Percentiles rank a stretch among this genome's conserved stretches.
Evolutionary conservation across 306 rosid genomes (phyloP).

Genomic region (Astragalus glycyphyllos): DNA sequence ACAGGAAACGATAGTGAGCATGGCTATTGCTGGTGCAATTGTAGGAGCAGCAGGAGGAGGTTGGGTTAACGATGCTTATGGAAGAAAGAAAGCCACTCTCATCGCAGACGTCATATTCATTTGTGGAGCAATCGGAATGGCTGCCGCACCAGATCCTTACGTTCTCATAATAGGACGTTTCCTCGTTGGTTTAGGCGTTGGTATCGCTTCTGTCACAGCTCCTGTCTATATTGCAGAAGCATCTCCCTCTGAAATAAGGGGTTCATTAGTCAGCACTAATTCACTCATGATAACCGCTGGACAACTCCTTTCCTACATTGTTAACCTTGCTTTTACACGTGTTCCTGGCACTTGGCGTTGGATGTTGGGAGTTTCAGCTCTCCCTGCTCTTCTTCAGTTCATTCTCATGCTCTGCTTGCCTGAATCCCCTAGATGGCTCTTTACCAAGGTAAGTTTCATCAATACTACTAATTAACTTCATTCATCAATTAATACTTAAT

Average conservation of each 20-base stretch:
- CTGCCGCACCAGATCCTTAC: constrained; percentile 71
- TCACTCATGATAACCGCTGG: constrained; percentile 87
- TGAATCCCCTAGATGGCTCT: constrained; percentile 96
- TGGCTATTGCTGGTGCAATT: constrained; percentile 89
- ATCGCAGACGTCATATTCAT: constrained; percentile 73
- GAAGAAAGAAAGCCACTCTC: constrained; percentile 81
- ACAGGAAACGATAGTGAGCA: constrained; percentile 88
- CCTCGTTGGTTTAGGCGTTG: constrained; percentile 77
- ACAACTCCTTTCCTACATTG: constrained; percentile 76
- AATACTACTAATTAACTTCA: too few relatives aligned
- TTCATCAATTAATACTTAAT: too few relatives aligned
- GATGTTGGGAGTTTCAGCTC: constrained; percentile 89
- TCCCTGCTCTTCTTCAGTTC: constrained; percentile 88
- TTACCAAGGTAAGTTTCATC: constrained; percentile 56
- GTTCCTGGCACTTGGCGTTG: constrained; percentile 95
- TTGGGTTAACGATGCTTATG: constrained; percentile 79
- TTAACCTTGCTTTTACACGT: constrained; percentile 74
- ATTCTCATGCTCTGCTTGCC: constrained; percentile 77
- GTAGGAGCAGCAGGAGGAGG: constrained; percentile 88
- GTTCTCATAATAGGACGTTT: constrained; percentile 80
- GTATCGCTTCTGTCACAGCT: constrained; percentile 85
- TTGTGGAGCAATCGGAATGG: constrained; percentile 73
- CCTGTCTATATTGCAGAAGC: constrained; percentile 93
- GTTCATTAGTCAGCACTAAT: constrained; percentile 78
- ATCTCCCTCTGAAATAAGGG: constrained; percentile 91